Percentiles rank a stretch among this genome's conserved stretches.
Conservation (phyloP, 2,329 filamentous ascomycete species). For the Exophiala calicioides region DNA sequence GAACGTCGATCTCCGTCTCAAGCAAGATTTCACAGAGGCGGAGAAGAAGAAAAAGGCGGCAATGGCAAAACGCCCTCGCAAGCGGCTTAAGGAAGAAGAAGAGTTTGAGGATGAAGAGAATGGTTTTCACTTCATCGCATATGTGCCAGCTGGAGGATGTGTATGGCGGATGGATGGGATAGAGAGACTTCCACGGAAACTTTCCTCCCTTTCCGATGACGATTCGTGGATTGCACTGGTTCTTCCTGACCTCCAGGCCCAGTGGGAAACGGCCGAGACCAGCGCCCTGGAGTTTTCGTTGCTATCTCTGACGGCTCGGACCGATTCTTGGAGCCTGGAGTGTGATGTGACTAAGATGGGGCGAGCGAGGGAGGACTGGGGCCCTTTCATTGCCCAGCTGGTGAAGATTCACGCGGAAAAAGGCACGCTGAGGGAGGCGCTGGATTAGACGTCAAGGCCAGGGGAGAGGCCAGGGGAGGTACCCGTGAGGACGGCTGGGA, state of each 20-base stretch:
- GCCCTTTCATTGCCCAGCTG: slow-evolving; percentile 29
- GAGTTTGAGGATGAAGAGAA: slow-evolving; percentile 57
- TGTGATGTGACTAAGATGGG: slow-evolving; percentile 25
- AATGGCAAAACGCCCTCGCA: slow-evolving; percentile 27
- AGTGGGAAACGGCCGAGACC: slow-evolving; percentile 13
- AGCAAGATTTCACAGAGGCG: slow-evolving; percentile 51
- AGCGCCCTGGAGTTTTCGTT: slow-evolving; percentile 25
- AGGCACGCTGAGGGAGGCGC: slow-evolving; percentile 18
- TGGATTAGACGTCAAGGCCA: slow-evolving; percentile 12
- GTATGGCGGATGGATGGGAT: slow-evolving; percentile 91
- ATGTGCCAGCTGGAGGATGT: slow-evolving; percentile 70
- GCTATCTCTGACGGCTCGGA: slow-evolving; percentile 20
- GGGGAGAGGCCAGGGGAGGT: no score
- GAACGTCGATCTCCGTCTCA: slow-evolving; percentile 41
- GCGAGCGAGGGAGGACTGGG: slow-evolving; percentile 29
- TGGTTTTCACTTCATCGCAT: slow-evolving; percentile 86
- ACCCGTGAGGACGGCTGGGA: no score
- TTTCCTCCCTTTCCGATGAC: slow-evolving; percentile 48
- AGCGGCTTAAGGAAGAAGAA: slow-evolving; percentile 44
- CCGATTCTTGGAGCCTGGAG: slow-evolving; percentile 11
- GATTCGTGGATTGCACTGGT: slow-evolving; percentile 24
- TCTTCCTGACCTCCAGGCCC: slow-evolving; percentile 20
- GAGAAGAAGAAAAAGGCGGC: slow-evolving; percentile 40
- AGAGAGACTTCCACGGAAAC: slow-evolving; percentile 65
- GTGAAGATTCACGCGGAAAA: slow-evolving; percentile 29